Conservation (phyloP, 169 alveolate species). For the Plasmodium blacklocki region DNA sequence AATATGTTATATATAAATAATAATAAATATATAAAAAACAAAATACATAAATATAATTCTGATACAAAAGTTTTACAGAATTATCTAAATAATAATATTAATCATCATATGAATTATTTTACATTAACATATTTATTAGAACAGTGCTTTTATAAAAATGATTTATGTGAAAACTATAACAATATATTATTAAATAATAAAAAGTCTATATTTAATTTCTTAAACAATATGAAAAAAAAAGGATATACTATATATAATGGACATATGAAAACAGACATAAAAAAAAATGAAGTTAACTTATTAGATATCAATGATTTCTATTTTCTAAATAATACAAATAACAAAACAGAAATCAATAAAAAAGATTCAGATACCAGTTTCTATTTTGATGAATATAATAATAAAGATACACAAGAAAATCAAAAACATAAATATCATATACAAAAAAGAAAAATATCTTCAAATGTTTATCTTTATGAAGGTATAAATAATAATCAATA, state of each 20-base stretch:
- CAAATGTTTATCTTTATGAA: constrained; percentile 29
- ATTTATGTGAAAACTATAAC: constrained; percentile 27
- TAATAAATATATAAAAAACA: not conserved
- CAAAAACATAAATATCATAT: not conserved
- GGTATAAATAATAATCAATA: constrained; percentile 18
- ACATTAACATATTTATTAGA: constrained; percentile 14
- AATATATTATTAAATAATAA: constrained; percentile 14
- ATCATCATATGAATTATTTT: constrained; percentile 31
- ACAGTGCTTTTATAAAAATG: constrained; percentile 28
- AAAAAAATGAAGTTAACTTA: constrained; percentile 32
- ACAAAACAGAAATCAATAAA: not conserved
- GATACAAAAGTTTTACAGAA: not conserved
- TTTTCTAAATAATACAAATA: constrained; percentile 11
- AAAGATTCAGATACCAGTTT: too few species aligned
- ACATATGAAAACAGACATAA: constrained; percentile 24
- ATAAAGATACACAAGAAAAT: not conserved
- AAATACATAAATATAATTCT: not conserved
- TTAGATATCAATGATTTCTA: constrained; percentile 43
- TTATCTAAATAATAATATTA: constrained; percentile 10
- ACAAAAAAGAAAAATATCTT: constrained; percentile 10
- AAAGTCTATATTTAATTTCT: constrained; percentile 6
- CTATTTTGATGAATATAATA: too few species aligned
- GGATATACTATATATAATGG: constrained; percentile 66
- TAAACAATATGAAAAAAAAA: constrained; percentile 25
- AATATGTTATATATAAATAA: not conserved